Evolutionary conservation across 2,329 filamentous ascomycete species (phyloP), one percentile per base, ranked within the genome.

Genomic region (Ilyonectria sp.): DNA sequence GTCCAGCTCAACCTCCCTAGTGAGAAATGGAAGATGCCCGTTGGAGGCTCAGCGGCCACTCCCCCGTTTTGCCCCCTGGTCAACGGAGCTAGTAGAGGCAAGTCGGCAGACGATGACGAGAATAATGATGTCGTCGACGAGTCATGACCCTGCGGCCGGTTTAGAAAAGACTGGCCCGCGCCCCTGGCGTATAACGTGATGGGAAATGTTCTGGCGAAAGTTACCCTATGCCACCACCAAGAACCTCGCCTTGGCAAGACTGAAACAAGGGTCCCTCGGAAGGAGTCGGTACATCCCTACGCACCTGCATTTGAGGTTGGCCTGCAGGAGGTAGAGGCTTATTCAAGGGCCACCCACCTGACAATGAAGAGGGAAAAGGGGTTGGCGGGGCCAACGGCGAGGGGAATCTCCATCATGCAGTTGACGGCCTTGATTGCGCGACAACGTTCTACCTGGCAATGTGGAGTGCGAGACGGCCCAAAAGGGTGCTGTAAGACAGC

Each of bases 251-350:
- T 49, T 65, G 50, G n/a, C 56, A 43, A 35, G 47, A 65, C 62
- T 65, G 62, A 60, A 65, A 60, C 62, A 60, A 65, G 56, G 57
- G 56, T 53, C 49, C 56, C 31, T 59, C 19, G 26, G 55, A 59
- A 59, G 37, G 37, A 64, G 61, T n/a, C 17, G 37, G 37, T 35
- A 31, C 44, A 60, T 43, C 15, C 40, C 40, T 43, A 43, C 40
- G 40, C 15, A 7, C 47, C 31, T 64, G 40, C 40, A 54, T 55
- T 46, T 35, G 37, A 47, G 31, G 26, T 63, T 61, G 60, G 15
- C n/a, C 47, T 31, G 47, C 47, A 50, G 26, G 17, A 13, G n/a
- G 47, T 31, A 31, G 47, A 50, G 26, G 26, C 47, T n/a, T 50
- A 17, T 31, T 50, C 26, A 11, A 33, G 26, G 26, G 23, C 23